Conservation (phyloP, 495 filamentous ascomycete species). For the Lophiotrema nucula region DNA sequence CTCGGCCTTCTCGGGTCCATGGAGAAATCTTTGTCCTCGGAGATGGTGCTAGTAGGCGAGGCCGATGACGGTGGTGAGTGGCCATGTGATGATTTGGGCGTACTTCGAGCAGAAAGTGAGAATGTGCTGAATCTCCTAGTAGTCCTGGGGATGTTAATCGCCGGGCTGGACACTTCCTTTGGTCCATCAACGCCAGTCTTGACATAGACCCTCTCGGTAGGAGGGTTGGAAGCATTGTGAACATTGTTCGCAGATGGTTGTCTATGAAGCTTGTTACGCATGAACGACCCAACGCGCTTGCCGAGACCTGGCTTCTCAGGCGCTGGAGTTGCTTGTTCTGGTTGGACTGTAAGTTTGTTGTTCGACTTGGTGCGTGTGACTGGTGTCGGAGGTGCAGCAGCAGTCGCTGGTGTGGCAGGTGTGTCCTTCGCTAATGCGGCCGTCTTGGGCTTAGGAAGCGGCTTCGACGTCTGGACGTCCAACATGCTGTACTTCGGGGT, state of each 20-base stretch:
- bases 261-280: constrained; percentile 27
- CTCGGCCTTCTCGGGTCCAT: neutral
- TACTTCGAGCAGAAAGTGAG: constrained; percentile 27
- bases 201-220: constrained; percentile 6
- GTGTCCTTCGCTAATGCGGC: neutral
- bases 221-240: neutral
- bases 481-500: neutral
- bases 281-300: constrained; percentile 27
- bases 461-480: neutral
- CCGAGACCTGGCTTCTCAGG: constrained; percentile 19
- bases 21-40: constrained; percentile 7
- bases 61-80: constrained; percentile 32
- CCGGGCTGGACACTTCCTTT: constrained; percentile 7
- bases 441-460: neutral
- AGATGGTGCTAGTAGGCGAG: constrained; percentile 36
- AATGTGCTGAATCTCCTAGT: constrained; percentile 26
- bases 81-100: constrained; percentile 29
- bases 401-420: neutral
- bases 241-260: constrained; percentile 15
- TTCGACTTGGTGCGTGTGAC: constrained; percentile 13
- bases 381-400: constrained; percentile 7
- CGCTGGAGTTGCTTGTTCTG: neutral
- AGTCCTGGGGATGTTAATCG: constrained; percentile 23
- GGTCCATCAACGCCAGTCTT: constrained; percentile 25
- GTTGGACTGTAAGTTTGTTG: neutral